Evolutionary conservation across 2,329 filamentous ascomycete species (phyloP), one percentile per base, ranked within the genome.

Genomic region (Sphaerostilbella broomeana): DNA sequence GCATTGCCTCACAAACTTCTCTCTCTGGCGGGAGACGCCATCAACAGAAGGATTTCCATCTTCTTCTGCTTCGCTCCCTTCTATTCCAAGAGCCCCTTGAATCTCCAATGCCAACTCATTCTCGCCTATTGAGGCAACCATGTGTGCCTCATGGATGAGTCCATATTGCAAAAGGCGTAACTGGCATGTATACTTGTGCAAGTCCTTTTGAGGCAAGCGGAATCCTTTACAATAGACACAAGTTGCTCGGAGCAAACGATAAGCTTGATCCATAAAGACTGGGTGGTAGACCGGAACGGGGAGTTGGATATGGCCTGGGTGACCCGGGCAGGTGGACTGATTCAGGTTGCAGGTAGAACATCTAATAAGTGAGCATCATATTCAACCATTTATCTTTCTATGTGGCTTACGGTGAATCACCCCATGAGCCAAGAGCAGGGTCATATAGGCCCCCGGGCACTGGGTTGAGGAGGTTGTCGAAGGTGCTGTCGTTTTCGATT

Each of bases 221-320:
- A 98, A 80, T 42, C 81, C 79, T 57, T 89, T 83, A 64, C 94
- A 98, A 67, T 95, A 95, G 44, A 83, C 75, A 60, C 92, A 98
- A 62, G 90, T 84, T 38, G 86, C 84, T 51, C 88, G 81, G 15
- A 98, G 73, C 31, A 98, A 71, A 30, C 86, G 82, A 47, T 94
- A 77, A 37, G 89, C 76, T 60, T 95, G 89, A 58, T 95, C 89
- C 71, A 98, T 84, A 57, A 95, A 97, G 2, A 88, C 84, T n/a
- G 90, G 86, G 62, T 98, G 90, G 60, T 97, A 98, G 37, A 95
- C 86, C 32, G 86, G 86, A 10, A 89, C 83, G 11, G 92, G 89
- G 10, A 98, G 79, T 53, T 95, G 87, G 60, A 98, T 94, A 58
- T 98, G 92, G 38, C 92, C 94, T 44, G 84, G 77, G 67, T 98